Evolutionary conservation across 768 basidiomycete genomes (phyloP), one percentile per base, ranked within the genome.

Genomic region (Favolaschia claudopus): DNA sequence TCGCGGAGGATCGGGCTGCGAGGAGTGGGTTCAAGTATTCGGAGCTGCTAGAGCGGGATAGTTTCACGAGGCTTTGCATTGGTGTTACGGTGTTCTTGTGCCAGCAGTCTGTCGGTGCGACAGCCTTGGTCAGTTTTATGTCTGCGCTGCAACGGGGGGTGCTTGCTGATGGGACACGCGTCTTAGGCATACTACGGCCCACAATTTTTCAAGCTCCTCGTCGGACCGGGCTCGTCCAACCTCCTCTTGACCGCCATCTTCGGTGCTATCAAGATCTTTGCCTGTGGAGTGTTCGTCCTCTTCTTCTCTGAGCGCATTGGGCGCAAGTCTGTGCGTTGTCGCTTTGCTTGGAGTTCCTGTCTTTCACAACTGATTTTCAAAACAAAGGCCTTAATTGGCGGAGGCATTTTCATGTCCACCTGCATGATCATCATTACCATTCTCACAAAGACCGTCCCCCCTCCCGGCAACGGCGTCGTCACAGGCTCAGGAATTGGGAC

Each of bases 361-460:
- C 33, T 3, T 17, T 15, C 24, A 12, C 2, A 13, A 7, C 20
- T 20, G 17, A 5, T 36, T 28, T 25, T 32, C 24, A 9, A 3
- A 8, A 14, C 8, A 1, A 7, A 54, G 52, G 52, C 52, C 5
- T 14, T 54, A 2, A 45, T 54, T 43, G 52, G 52, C 42, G 52
- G 52, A 24, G 52, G 42, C 52, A 7, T 37, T 19, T 54, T 54
- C 33, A 54, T 54, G 52, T 29, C 39, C 40, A 15, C 45, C 14
- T 54, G 52, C 25, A 54, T 54, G 52, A 37, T 54, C 19, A 54
- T 54, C 33, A 54, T 54, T 34, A 54, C 52, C n/a, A 54, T 54
- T 24, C 33, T 54, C 1, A 54, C 52, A 8, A 32, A 24, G 9
- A 25, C 45, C 3, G 33, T 33, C 17, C 34, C 52, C 5, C 52